Conservation (phyloP, 768 basidiomycete genomes). For the Hirschioporus abietinus region DNA sequence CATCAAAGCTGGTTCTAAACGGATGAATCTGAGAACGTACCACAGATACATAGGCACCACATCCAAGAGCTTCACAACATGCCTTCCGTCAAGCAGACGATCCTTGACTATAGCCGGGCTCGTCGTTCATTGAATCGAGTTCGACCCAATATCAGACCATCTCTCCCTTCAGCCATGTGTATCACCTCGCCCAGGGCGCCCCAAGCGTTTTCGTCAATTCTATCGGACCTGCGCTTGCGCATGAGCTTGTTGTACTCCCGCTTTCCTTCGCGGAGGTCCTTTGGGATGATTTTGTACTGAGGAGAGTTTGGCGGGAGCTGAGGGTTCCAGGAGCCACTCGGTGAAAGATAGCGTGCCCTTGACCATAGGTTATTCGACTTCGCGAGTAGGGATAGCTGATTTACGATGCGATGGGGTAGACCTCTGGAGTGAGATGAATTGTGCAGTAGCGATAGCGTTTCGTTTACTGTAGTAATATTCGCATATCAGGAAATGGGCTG, state of each 20-base stretch:
- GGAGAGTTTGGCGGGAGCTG: background rate
- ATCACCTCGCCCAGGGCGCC: background rate
- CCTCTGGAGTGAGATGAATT: background rate
- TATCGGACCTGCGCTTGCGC: background rate
- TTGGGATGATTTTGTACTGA: constrained; percentile 1
- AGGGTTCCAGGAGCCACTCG: background rate
- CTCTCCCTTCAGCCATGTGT: constrained; percentile 1
- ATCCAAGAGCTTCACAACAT: background rate
- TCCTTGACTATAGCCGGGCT: background rate
- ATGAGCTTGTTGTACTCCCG: background rate
- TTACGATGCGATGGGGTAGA: background rate
- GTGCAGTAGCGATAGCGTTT: constrained; percentile 1
- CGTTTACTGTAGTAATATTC: background rate
- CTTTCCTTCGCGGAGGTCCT: background rate
- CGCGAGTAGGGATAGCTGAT: background rate
- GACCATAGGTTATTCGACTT: background rate
- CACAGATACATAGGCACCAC: background rate
- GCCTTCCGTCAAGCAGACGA: background rate
- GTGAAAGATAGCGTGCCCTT: background rate
- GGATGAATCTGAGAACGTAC: background rate
- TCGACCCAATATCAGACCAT: background rate
- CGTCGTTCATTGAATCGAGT: background rate
- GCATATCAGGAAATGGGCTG: background rate
- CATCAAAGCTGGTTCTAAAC: background rate
- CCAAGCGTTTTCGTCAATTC: background rate